phyloP scores from a whole-genome alignment of 495 filamentous ascomycete genomes.

The Opeltia flavorubescens region DNA sequence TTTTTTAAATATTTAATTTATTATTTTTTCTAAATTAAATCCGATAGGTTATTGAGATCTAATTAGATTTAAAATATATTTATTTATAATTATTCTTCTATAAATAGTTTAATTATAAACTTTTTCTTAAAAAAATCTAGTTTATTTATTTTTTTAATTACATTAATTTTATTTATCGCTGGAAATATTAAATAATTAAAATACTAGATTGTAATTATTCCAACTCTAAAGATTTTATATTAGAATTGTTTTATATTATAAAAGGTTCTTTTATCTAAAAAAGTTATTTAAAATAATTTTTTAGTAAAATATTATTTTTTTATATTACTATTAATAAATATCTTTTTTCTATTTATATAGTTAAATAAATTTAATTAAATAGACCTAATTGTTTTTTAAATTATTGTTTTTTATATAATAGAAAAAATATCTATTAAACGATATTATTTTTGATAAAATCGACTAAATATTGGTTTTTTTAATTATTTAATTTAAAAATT shows the following conservation, averaged over 20 bases:
- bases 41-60: no score
- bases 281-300: background rate
- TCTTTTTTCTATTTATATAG: no score
- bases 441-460: no score
- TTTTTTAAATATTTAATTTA: conserved; percentile 1
- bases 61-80: no score
- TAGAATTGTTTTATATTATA: no score
- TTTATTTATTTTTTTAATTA: background rate
- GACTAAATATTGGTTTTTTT: no score
- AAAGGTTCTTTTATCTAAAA: background rate
- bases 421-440: no score
- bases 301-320: background rate
- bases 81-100: background rate
- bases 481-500: no score
- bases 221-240: background rate
- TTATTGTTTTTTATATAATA: no score
- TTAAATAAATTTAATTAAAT: no score
- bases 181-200: background rate
- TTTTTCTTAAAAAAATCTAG: background rate
- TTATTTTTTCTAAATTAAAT: background rate
- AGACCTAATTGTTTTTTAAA: no score
- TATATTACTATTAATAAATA: no score
- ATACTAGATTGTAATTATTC: background rate
- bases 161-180: background rate
- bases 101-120: background rate